Evolutionary conservation across 768 basidiomycete species (phyloP).

Genomic region (Psilocybe sp.): DNA sequence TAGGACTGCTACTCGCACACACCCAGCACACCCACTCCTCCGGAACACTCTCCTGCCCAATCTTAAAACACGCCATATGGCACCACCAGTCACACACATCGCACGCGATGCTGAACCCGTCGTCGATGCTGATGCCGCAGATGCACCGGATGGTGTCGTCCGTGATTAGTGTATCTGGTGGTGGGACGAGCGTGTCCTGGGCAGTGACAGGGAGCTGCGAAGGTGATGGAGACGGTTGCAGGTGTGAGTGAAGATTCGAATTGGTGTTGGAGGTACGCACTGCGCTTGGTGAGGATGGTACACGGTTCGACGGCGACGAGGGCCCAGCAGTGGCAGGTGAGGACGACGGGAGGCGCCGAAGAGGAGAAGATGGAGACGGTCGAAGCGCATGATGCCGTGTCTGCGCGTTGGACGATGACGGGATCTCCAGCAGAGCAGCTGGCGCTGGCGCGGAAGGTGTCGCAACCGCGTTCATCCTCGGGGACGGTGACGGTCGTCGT

Average conservation of each 20-base stretch:
- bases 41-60: constrained; percentile 55
- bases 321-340: neutral
- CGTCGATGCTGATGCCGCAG: constrained; percentile 71
- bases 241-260: neutral
- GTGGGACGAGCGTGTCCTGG: neutral
- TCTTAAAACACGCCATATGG: constrained; percentile 77
- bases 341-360: neutral
- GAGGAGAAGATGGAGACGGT: constrained; percentile 3
- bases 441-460: no score
- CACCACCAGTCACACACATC: constrained; percentile 82
- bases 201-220: neutral
- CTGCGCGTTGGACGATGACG: neutral
- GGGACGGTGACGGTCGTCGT: no score
- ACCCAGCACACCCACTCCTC: constrained; percentile 77
- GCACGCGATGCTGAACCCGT: constrained; percentile 85
- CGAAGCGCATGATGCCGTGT: constrained; percentile 1
- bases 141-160: constrained; percentile 66
- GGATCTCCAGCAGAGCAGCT: no score
- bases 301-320: neutral
- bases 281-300: neutral
- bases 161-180: neutral
- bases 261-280: neutral
- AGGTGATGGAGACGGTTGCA: neutral
- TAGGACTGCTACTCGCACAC: constrained; percentile 14
- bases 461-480: no score